Percentiles rank a stretch among this genome's conserved stretches.
Evolutionary conservation across 495 filamentous ascomycete species (phyloP).

Genomic region (Penicillium desertorum): DNA sequence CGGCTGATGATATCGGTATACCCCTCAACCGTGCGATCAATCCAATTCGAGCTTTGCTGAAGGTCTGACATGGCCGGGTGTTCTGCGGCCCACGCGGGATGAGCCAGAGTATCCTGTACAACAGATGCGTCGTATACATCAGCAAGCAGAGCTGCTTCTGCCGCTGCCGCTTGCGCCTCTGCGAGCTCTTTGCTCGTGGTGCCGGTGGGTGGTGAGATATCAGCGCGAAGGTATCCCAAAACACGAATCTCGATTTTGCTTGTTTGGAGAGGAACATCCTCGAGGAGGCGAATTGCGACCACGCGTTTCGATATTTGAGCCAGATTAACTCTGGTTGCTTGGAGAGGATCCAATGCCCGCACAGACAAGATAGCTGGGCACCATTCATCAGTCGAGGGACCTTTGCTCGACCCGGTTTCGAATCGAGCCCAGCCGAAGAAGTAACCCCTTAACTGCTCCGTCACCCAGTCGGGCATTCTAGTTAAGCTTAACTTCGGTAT

Average conservation of each 20-base stretch:
- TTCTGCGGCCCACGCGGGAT: constrained; percentile 55
- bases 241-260: constrained; percentile 49
- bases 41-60: constrained; percentile 30
- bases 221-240: constrained; percentile 49
- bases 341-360: constrained; percentile 35
- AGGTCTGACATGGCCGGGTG: constrained; percentile 10
- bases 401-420: constrained; percentile 20
- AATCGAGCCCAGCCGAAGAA: constrained; percentile 64
- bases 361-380: constrained; percentile 53
- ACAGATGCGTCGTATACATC: constrained; percentile 51
- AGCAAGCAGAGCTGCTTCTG: constrained; percentile 40
- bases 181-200: constrained; percentile 30
- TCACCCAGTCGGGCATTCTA: constrained; percentile 45
- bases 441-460: constrained; percentile 53
- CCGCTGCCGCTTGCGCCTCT: constrained; percentile 30
- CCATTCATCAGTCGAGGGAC: constrained; percentile 39
- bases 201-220: constrained; percentile 28
- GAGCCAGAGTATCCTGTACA: constrained; percentile 50
- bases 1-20: constrained; percentile 39
- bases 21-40: constrained; percentile 36
- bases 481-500: constrained; percentile 28
- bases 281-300: constrained; percentile 51
- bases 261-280: constrained; percentile 34
- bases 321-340: constrained; percentile 39
- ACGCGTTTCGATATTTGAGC: constrained; percentile 40